Percentiles rank a stretch among this genome's conserved stretches.
phyloP scores from a whole-genome alignment of 179 eudicot species.

The Camellia oleifera region DNA sequence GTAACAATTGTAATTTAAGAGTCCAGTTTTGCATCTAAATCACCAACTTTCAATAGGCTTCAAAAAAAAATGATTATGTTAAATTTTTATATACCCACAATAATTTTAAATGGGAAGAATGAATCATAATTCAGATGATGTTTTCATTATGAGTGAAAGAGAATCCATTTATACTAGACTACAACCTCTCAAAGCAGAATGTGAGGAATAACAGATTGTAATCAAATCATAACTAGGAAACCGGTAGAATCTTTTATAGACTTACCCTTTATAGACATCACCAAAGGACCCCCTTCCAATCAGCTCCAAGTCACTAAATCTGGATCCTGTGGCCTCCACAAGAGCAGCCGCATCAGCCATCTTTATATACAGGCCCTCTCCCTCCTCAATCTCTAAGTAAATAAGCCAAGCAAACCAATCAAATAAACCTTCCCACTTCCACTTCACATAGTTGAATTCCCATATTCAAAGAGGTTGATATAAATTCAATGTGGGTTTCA shows the following conservation, averaged over 20 bases:
- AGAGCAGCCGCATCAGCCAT: slow-evolving; percentile 78
- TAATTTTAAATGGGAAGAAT: not conserved
- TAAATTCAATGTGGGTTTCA: not conserved
- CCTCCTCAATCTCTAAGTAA: slow-evolving; percentile 15
- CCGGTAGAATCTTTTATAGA: not conserved
- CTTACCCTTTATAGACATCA: slow-evolving; percentile 94
- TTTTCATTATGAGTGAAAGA: not conserved
- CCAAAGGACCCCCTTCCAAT: slow-evolving; percentile 97
- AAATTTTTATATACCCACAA: not conserved
- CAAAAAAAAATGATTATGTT: not conserved
- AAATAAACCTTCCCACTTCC: slow-evolving; percentile 18
- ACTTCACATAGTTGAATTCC: slow-evolving; percentile 22
- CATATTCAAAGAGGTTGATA: slow-evolving; percentile 16
- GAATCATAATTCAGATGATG: not conserved
- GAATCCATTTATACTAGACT: not conserved
- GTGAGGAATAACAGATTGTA: not conserved
- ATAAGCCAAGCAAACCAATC: not conserved
- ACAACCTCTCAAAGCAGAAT: not conserved
- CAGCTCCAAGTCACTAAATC: slow-evolving; percentile 79
- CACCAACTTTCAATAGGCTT: not conserved
- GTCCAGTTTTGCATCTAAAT: not conserved
- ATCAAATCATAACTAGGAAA: not conserved
- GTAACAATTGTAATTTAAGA: not conserved
- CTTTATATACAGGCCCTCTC: slow-evolving; percentile 1
- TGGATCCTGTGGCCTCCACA: slow-evolving; percentile 71